Conservation (phyloP, 1,139 yeast genomes). For the Suhomyces atakaporum region DNA sequence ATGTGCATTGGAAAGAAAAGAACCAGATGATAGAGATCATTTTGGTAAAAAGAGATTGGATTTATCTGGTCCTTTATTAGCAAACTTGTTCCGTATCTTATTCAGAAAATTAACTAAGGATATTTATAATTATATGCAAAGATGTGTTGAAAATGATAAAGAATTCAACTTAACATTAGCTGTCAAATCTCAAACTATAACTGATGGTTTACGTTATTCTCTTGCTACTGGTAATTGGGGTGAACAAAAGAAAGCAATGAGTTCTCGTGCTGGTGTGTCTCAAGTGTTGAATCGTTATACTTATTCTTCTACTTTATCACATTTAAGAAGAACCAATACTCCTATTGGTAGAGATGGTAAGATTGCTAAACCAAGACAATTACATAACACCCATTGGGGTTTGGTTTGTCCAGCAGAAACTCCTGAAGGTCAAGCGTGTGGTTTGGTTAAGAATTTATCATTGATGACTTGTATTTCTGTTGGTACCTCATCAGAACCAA, state of each 20-base stretch:
- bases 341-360: constrained; percentile 99
- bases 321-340: constrained; percentile 97
- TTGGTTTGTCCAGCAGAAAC: constrained; percentile 99
- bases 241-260: constrained; percentile 99
- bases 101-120: constrained; percentile 94
- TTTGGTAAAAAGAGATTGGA: constrained; percentile 98
- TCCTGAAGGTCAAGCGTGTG: constrained; percentile 99
- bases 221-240: constrained; percentile 99
- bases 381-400: constrained; percentile 99
- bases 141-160: constrained; percentile 96
- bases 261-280: constrained; percentile 98
- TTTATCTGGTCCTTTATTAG: constrained; percentile 96
- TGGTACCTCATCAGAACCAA: constrained; percentile 96
- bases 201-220: constrained; percentile 96
- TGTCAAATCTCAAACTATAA: constrained; percentile 93
- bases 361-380: constrained; percentile 96
- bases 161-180: constrained; percentile 96
- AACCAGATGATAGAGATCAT: constrained; percentile 98
- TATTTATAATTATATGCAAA: constrained; percentile 96
- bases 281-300: constrained; percentile 98
- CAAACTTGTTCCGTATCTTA: constrained; percentile 89
- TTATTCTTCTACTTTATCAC: constrained; percentile 94
- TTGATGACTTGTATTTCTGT: constrained; percentile 97
- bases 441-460: constrained; percentile 92
- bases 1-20: constrained; percentile 96